Percentiles rank a stretch among this genome's conserved stretches.
Evolutionary conservation across 495 filamentous ascomycete genomes (phyloP).

Genomic region (Astrothelium subdiscretum): DNA sequence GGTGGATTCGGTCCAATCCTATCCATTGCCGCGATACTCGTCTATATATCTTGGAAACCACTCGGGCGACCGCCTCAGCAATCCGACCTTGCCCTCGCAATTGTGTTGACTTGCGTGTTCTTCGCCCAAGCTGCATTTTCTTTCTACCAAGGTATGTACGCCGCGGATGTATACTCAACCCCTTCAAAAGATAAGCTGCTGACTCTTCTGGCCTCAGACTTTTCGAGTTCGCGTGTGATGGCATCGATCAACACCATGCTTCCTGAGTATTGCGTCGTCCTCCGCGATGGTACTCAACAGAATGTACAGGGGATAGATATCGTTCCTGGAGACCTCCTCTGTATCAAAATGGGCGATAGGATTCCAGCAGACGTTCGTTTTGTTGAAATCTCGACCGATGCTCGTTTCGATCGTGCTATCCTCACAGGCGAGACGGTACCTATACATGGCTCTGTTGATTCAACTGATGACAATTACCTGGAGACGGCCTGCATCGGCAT

Average conservation of each 20-base stretch:
- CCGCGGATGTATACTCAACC: neutral
- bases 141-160: constrained; percentile 13
- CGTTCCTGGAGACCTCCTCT: constrained; percentile 54
- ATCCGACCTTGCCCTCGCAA: constrained; percentile 55
- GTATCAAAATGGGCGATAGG: constrained; percentile 54
- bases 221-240: constrained; percentile 26
- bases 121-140: constrained; percentile 55
- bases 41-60: constrained; percentile 59
- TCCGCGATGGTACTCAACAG: constrained; percentile 44
- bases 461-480: constrained; percentile 58
- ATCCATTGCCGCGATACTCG: constrained; percentile 48
- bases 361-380: constrained; percentile 61
- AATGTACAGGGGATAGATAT: constrained; percentile 44
- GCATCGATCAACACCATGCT: constrained; percentile 39
- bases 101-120: constrained; percentile 53
- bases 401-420: constrained; percentile 61
- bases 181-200: neutral
- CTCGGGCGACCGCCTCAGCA: constrained; percentile 51
- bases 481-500: constrained; percentile 64
- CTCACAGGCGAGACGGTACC: constrained; percentile 58
- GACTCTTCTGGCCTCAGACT: constrained; percentile 14
- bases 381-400: constrained; percentile 48
- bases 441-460: constrained; percentile 46
- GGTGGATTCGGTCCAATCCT: constrained; percentile 59
- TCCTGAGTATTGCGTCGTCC: constrained; percentile 50